phyloP scores from a whole-genome alignment of 768 basidiomycete genomes.

The Suillus cothurnatus region DNA sequence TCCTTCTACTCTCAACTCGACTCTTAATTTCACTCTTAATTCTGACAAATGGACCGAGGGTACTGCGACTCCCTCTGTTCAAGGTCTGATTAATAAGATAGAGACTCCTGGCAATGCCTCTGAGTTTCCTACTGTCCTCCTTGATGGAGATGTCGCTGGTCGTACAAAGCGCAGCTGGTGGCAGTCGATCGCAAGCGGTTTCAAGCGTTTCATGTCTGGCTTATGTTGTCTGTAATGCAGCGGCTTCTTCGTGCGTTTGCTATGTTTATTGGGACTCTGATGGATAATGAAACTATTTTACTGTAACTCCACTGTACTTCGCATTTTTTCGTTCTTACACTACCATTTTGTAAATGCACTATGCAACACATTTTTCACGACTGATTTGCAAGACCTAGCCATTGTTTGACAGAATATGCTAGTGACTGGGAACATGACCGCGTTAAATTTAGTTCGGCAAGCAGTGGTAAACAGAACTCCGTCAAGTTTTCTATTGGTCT shows the following conservation, averaged over 20 bases:
- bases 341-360: background rate
- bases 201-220: background rate
- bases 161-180: background rate
- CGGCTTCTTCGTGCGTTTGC: background rate
- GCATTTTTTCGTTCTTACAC: background rate
- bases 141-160: too few species aligned
- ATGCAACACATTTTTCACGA: background rate
- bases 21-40: conserved; percentile 14
- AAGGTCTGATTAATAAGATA: conserved; percentile 21
- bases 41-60: conserved; percentile 35
- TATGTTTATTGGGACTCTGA: conserved; percentile 8
- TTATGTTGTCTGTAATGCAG: background rate
- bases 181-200: background rate
- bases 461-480: conserved; percentile 34
- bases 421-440: background rate
- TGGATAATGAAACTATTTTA: conserved; percentile 7
- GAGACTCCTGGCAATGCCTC: conserved; percentile 27
- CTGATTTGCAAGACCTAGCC: background rate
- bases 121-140: background rate
- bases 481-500: conserved; percentile 4
- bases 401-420: background rate
- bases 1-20: conserved; percentile 22
- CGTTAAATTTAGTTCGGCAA: conserved; percentile 23
- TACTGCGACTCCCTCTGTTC: conserved; percentile 23
- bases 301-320: background rate